phyloP scores from a whole-genome alignment of 257 asterid species.

The Solanum piurae region DNA sequence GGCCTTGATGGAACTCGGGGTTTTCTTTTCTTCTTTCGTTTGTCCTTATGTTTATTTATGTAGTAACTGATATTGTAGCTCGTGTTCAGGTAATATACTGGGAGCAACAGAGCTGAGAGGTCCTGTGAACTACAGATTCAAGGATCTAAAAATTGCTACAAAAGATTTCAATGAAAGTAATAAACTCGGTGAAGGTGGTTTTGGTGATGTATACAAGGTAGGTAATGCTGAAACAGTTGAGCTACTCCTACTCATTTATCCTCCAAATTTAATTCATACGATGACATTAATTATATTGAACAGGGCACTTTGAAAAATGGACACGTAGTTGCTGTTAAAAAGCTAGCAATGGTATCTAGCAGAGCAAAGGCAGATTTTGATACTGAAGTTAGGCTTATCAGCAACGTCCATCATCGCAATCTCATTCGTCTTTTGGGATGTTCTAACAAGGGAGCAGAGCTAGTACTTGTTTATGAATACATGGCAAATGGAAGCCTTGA shows the following conservation, averaged over 20 bases:
- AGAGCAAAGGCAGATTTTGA: slow-evolving; percentile 68
- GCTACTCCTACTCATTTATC: not conserved
- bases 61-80: not conserved
- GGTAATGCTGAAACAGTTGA: not conserved
- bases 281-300: not conserved
- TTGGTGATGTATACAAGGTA: slow-evolving; percentile 73
- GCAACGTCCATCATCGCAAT: slow-evolving; percentile 85
- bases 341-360: slow-evolving; percentile 28
- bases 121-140: slow-evolving; percentile 46
- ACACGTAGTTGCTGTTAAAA: slow-evolving; percentile 64
- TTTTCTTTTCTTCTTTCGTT: not conserved
- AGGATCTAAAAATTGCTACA: slow-evolving; percentile 53
- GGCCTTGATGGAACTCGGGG: not conserved
- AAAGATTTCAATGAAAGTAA: slow-evolving; percentile 48
- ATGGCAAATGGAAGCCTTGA: slow-evolving; percentile 77
- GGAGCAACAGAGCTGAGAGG: slow-evolving; percentile 73
- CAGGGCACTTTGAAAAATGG: slow-evolving; percentile 76
- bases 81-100: slow-evolving; percentile 36
- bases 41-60: not conserved
- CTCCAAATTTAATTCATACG: not conserved
- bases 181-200: slow-evolving; percentile 78
- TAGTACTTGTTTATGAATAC: slow-evolving; percentile 59
- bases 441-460: slow-evolving; percentile 53
- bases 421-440: slow-evolving; percentile 73
- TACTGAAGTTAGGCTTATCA: slow-evolving; percentile 65